Percentiles rank a stretch among this genome's conserved stretches.
Conservation (phyloP, 768 basidiomycete genomes). For the Tephrocybe sp. region DNA sequence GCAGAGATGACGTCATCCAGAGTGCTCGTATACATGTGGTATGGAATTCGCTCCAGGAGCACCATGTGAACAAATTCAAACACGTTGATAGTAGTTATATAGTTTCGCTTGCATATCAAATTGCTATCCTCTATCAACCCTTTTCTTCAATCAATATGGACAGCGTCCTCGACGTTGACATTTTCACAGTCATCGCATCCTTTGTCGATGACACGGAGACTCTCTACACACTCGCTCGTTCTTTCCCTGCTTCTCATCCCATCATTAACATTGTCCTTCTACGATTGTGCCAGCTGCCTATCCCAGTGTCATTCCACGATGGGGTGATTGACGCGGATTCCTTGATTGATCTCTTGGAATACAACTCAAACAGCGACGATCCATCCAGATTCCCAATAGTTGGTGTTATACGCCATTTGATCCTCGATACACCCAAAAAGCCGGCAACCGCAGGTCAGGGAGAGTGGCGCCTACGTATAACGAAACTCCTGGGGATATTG, state of each 20-base stretch:
- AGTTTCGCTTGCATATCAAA: too few species aligned
- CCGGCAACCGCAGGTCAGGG: not conserved
- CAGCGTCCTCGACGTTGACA: conserved; percentile 8
- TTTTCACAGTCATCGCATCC: conserved; percentile 16
- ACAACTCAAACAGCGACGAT: not conserved
- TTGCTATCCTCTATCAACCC: too few species aligned
- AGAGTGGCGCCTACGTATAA: conserved; percentile 2
- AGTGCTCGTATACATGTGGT: too few species aligned
- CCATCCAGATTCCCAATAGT: not conserved
- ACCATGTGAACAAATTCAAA: too few species aligned
- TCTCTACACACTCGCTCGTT: conserved; percentile 5
- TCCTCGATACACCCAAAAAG: not conserved
- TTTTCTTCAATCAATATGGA: conserved; percentile 1
- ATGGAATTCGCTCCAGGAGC: too few species aligned
- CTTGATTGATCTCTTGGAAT: not conserved
- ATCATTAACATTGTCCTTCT: conserved; percentile 3
- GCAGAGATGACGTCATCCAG: too few species aligned
- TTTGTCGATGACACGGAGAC: conserved; percentile 6
- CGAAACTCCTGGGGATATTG: conserved; percentile 5
- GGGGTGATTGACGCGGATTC: not conserved
- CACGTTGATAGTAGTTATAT: too few species aligned
- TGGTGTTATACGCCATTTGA: not conserved
- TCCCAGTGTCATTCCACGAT: conserved; percentile 11
- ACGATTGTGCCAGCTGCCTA: conserved; percentile 13
- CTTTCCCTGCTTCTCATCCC: conserved; percentile 7